These are phyloP conservation scores for Aureobasidium uvarum DNA, from an alignment of 2,329 filamentous ascomycete species.

Conservation along the genomic window DNA sequence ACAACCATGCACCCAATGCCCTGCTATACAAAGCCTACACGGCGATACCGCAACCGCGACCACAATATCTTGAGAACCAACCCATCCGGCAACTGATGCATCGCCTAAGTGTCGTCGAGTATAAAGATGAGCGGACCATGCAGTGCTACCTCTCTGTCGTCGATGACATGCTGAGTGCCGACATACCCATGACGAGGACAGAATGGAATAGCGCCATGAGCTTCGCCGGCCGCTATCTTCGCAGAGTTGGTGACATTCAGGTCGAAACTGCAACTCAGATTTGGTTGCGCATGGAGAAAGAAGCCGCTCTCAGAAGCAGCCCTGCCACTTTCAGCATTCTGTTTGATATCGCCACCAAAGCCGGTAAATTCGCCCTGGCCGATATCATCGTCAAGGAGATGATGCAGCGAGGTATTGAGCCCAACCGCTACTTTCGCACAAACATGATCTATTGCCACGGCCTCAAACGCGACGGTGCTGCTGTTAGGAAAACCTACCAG, in stretches of 20 bases:
- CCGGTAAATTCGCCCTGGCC: conserved; percentile 77
- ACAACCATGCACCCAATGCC: background rate
- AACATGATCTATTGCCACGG: conserved; percentile 83
- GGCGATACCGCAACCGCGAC: conserved; percentile 53
- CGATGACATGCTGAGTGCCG: conserved; percentile 75
- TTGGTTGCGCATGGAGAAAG: conserved; percentile 87
- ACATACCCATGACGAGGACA: conserved; percentile 62
- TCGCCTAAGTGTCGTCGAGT: conserved; percentile 62
- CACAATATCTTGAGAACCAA: conserved; percentile 49
- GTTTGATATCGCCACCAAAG: conserved; percentile 83
- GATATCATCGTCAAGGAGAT: conserved; percentile 86
- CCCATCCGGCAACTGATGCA: conserved; percentile 65
- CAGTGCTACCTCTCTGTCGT: conserved; percentile 79
- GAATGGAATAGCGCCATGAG: conserved; percentile 86
- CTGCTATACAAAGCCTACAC: conserved; percentile 55
- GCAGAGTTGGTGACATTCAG: conserved; percentile 57
- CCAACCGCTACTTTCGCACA: conserved; percentile 78
- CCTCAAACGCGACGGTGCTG: conserved; percentile 67
- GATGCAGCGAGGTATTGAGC: conserved; percentile 62
- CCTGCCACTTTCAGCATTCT: conserved; percentile 90
- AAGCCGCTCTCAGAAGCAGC: conserved; percentile 63
- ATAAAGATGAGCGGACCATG: conserved; percentile 57
- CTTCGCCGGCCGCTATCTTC: conserved; percentile 71
- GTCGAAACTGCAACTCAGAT: conserved; percentile 68
- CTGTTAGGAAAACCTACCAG: conserved; percentile 72